Base-by-base conservation (phyloP, 805 yeast species). In the Myxozyma kluyveri region DNA sequence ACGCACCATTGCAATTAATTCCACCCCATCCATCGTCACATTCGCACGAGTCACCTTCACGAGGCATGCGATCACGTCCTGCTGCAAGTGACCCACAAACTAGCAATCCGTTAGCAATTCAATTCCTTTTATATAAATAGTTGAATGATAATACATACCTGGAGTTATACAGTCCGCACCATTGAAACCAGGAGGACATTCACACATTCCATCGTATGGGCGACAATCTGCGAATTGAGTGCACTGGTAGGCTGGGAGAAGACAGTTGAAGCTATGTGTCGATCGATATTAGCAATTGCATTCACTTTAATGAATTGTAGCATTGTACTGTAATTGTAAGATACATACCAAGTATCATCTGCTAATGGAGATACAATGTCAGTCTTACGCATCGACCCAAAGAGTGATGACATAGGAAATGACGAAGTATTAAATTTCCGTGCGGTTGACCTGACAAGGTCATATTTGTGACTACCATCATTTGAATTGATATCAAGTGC, bases 11-110 rank as follows among this genome's bases (percentile, higher is more conserved):
- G 75, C 99, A 93, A 65, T 93, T 93, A 65, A 93, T 85, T 40
- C 99, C 98, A 3, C 74, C 72, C 99, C 99, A 93, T 2, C 99
- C 99, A 2, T 75, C 75, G 45, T 78, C 78, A 70, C 99, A 91
- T 0, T 72, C 72, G 69, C 99, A 93, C 0, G 74, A 60, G 10
- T 75, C 69, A 12, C 75, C 77, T 21, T 72, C 71, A 4, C 79
- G 69, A 63, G 93, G 73, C 10, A 77, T 60, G 0, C 98, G 75
- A 50, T 73, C 71, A 39, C 72, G 72, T 31, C 86, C 89, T 56
- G 80, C 82, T 0, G 82, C 69, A 17, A 90, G 73, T 0, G 88
- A 75, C 1, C 98, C 99, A 73, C 99, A 93, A 22, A 79, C 69
- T 1, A 29, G n/a, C 27, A 18, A 14, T 7, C 35, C 3, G 33